Evolutionary conservation across 108 stramenopile species (phyloP).

Genomic region (Cyclostephanos tholiformis): DNA sequence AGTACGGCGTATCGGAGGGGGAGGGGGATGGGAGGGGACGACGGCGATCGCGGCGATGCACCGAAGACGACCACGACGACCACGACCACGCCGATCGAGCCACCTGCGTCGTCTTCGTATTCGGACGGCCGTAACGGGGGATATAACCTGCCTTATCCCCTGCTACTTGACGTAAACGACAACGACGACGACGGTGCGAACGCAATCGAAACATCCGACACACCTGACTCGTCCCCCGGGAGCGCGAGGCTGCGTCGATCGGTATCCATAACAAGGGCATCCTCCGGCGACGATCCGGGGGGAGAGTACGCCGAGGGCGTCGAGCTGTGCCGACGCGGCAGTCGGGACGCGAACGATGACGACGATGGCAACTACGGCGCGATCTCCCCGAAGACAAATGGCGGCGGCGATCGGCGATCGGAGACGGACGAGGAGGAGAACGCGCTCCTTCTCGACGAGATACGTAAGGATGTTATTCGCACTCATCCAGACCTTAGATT

Average conservation of each 20-base stretch:
- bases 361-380: constrained; percentile 20
- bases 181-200: constrained; percentile 34
- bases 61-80: too few species aligned
- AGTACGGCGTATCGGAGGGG: not conserved
- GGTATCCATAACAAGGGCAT: not conserved
- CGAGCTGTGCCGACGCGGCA: not conserved
- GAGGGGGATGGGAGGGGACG: not conserved
- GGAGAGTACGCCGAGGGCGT: not conserved
- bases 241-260: not conserved
- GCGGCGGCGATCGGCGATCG: not conserved
- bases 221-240: not conserved
- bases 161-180: not conserved
- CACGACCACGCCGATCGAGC: too few species aligned
- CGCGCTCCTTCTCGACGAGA: constrained; percentile 74
- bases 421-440: constrained; percentile 59
- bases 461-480: constrained; percentile 89
- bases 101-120: too few species aligned
- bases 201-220: not conserved
- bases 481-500: constrained; percentile 87
- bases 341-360: not conserved
- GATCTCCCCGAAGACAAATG: not conserved
- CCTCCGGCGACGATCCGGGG: constrained; percentile 4
- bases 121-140: too few species aligned
- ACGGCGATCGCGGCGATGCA: too few species aligned
- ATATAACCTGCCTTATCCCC: too few species aligned